Base-by-base conservation (phyloP, 768 basidiomycete genomes). In the Tricholomella constricta region DNA sequence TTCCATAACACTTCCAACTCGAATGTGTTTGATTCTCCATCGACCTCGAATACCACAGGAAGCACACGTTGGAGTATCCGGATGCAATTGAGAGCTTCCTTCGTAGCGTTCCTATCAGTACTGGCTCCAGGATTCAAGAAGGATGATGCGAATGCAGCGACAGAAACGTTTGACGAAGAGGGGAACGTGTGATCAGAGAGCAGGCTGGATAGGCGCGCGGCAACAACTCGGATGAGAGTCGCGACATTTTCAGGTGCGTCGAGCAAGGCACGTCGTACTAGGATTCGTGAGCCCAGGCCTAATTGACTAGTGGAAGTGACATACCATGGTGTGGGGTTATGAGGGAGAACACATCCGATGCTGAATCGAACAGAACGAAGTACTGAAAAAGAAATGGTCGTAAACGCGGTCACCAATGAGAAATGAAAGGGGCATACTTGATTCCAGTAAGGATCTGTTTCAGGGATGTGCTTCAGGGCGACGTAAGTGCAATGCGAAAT, bases 81-180 rank as follows among this genome's bases (percentile, higher is more conserved):
- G n/a, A 98, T 66, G 65, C 94, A 94, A 64, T 97, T 98, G 40
- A 99, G 77, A 4, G 87, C 91, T 67, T 98, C 89, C 59, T 88
- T 92, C 2, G 89, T 88, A 25, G 93, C 75, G 60, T 84, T 91
- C 57, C 81, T 78, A 55, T 83, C 85, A 5, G 75, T 68, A 17
- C 76, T 73, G 9, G 78, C 73, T 23, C 77, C 74, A 15, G 75
- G 65, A 59, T 85, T 88, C 58, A 91, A 87, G 61, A 91, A 76
- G 0, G 88, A 85, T 1, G 84, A 78, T 3, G 88, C 84, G 58
- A 88, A 83, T 10, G 87, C 82, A 7, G 85, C 71, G 35, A 89
- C 80, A 20, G 84, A 82, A 9, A 76, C 72, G 54, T 72, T 75
- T 1, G 78, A 65, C 9, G 81, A 58, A 1, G 85, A 76, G 20